phyloP scores from a whole-genome alignment of 2,329 filamentous ascomycete genomes.

The Ophiostoma australiae region DNA sequence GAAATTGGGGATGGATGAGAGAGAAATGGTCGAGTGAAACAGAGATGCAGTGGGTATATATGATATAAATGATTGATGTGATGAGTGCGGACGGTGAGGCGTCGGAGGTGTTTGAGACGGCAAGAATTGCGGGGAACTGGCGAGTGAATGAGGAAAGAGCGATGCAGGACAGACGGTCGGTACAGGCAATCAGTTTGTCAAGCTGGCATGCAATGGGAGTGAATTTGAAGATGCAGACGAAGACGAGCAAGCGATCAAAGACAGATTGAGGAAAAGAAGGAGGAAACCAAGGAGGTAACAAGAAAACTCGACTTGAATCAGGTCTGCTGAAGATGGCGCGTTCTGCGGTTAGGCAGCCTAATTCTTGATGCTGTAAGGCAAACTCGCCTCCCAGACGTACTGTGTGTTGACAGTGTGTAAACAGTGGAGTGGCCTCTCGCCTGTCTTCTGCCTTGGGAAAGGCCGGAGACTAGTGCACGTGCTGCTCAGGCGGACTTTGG shows the following conservation, averaged over 20 bases:
- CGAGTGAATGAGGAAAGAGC: neutral
- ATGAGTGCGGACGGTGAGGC: neutral
- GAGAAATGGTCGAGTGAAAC: neutral
- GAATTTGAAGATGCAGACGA: neutral
- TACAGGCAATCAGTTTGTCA: neutral
- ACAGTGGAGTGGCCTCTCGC: neutral
- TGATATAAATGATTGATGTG: neutral
- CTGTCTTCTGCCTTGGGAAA: neutral
- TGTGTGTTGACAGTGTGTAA: neutral
- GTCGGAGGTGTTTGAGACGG: constrained; percentile 6
- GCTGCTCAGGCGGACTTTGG: constrained; percentile 11
- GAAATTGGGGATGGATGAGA: neutral
- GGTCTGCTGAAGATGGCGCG: constrained; percentile 12
- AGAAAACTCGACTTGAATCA: neutral
- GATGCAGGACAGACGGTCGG: neutral
- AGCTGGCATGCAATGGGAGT: neutral
- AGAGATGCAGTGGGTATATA: too few species aligned
- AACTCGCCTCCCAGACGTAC: constrained; percentile 14
- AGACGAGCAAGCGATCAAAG: neutral
- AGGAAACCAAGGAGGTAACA: neutral
- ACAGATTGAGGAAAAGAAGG: neutral
- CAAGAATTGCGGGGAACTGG: constrained; percentile 5
- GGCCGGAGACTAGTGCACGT: constrained; percentile 12
- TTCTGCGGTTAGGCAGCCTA: constrained; percentile 20
- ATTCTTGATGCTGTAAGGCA: constrained; percentile 22